Percentiles rank a stretch among this genome's conserved stretches.
Conservation (phyloP, 768 basidiomycete species). For the Russula sp. region DNA sequence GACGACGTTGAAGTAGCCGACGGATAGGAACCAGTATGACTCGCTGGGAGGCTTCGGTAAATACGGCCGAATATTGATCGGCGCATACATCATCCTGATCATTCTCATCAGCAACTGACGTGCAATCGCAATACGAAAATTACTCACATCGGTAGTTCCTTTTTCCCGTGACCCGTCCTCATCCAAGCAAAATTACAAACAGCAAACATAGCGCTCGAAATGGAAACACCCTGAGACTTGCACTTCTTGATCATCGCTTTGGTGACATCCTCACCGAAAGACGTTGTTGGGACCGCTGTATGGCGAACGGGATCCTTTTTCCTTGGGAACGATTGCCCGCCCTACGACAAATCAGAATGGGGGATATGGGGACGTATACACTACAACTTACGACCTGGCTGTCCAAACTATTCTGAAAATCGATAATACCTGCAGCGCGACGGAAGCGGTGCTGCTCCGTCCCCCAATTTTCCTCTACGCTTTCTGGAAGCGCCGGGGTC, state of each 20-base stretch:
- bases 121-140: constrained; percentile 1
- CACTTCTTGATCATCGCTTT: constrained; percentile 64
- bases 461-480: constrained; percentile 38
- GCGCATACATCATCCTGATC: constrained; percentile 77
- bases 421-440: constrained; percentile 36
- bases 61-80: constrained; percentile 72
- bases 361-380: background rate
- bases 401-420: constrained; percentile 36
- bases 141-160: constrained; percentile 55
- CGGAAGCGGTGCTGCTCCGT: constrained; percentile 31
- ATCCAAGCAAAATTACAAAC: constrained; percentile 75
- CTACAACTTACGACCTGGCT: constrained; percentile 35
- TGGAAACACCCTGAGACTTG: constrained; percentile 68
- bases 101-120: constrained; percentile 7
- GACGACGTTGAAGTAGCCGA: constrained; percentile 79
- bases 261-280: constrained; percentile 55
- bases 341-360: constrained; percentile 40
- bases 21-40: constrained; percentile 81
- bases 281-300: constrained; percentile 69
- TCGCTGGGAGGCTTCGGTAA: constrained; percentile 43
- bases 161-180: constrained; percentile 43
- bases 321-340: constrained; percentile 71
- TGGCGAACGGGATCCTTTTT: constrained; percentile 44
- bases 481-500: constrained; percentile 20
- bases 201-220: constrained; percentile 72